Evolutionary conservation across 78 protist genomes (phyloP), one percentile per base, ranked within the genome.

Genomic region (Cavenderia fasciculata): DNA sequence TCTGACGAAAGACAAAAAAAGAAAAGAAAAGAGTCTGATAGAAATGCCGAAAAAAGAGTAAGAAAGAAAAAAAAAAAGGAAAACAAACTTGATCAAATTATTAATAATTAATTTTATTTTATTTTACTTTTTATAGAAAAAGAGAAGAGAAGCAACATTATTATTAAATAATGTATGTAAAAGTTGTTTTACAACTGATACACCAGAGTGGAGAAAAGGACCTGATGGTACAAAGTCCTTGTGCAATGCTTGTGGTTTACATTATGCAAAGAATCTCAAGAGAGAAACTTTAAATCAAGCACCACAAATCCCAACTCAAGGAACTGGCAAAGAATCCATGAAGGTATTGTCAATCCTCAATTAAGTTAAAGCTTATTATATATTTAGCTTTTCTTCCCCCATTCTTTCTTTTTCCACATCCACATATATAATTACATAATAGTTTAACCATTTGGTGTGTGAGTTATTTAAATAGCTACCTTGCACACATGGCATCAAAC

Each of bases 211-310:
- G 94, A 61, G 94, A 65, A 73, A 84, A 46, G 93, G 94, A 7
- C 94, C 94, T 46, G 86, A 49, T 69, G 94, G 94, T 3, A 54
- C 69, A 21, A 65, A 75, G 52, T 43, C 70, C 16, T 21, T 89
- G 27, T 89, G 94, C 78, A 89, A 89, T 84, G 94, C 94, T 1
- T 89, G 94, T 84, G 94, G 94, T 56, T 31, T 89, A 14, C 86
- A 73, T 52, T 89, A 77, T 56, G 94, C 94, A 23, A 87, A 87
- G 38, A 70, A 76, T 40, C 56, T 87, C 10, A 87, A 87, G 40
- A 70, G 69, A 72, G 92, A 86, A 52, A 63, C 72, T 18, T 38
- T 63, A 47, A 63, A 63, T 21, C 72, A 63, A 33, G 33, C 72
- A 5, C 54, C 47, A 11, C 38, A 38, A 19, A 33, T 40, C 31